These are phyloP conservation scores for Dioszegia hungarica DNA, from an alignment of 768 basidiomycete species.

Conservation along the genomic window DNA sequence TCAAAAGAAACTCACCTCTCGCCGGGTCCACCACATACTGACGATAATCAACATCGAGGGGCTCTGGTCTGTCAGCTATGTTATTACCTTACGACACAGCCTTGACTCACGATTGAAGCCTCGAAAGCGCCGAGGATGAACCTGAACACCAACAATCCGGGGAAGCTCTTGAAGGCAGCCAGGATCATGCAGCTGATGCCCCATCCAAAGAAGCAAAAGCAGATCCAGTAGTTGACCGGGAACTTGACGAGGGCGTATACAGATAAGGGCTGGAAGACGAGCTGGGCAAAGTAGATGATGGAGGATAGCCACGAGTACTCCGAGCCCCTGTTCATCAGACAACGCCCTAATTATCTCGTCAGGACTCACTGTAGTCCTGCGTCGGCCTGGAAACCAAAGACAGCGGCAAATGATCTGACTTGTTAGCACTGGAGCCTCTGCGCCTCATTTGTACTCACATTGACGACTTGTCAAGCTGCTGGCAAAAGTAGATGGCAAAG, in stretches of 20 bases:
- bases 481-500: conserved; percentile 22
- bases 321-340: conserved; percentile 9
- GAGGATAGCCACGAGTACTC: conserved; percentile 32
- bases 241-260: conserved; percentile 17
- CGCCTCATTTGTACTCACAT: conserved; percentile 18
- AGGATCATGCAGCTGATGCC: conserved; percentile 51
- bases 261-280: conserved; percentile 30
- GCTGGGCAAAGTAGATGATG: conserved; percentile 36
- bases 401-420: conserved; percentile 52
- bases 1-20: conserved; percentile 44
- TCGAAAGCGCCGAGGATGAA: conserved; percentile 56
- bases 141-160: conserved; percentile 51
- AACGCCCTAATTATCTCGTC: not conserved
- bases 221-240: conserved; percentile 37
- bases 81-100: not conserved
- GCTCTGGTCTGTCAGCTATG: too few relatives aligned
- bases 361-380: conserved; percentile 50
- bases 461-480: conserved; percentile 50
- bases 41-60: conserved; percentile 55
- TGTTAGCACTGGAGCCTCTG: not conserved
- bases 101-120: conserved; percentile 52
- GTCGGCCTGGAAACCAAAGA: conserved; percentile 51
- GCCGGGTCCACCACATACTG: conserved; percentile 55
- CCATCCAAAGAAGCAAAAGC: conserved; percentile 53
- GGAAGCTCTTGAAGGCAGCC: conserved; percentile 52